Conservation (phyloP, 2,329 filamentous ascomycete species). For the Pyrenophora seminiperda region DNA sequence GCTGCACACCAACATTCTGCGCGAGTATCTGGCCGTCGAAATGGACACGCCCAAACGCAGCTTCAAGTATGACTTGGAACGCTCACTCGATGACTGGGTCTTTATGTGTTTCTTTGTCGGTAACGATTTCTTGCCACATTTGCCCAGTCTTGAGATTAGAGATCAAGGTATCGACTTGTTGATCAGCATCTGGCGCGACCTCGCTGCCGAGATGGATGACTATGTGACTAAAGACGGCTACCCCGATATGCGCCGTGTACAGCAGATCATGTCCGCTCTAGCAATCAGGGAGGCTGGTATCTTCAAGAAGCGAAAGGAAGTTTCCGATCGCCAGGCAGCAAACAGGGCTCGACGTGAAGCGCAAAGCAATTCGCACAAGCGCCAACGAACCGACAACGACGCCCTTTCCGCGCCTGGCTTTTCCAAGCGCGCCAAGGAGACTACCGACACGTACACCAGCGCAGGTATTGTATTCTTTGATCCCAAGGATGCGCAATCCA, state of each 20-base stretch:
- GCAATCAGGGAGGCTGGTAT: constrained; percentile 94
- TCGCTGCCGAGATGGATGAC: constrained; percentile 86
- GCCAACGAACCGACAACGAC: constrained; percentile 40
- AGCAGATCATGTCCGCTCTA: constrained; percentile 84
- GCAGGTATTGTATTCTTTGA: constrained; percentile 45
- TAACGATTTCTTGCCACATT: constrained; percentile 96
- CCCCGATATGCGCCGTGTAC: constrained; percentile 83
- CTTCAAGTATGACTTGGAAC: constrained; percentile 91
- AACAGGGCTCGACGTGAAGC: constrained; percentile 63
- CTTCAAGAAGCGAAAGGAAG: constrained; percentile 84
- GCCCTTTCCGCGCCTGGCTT: constrained; percentile 29
- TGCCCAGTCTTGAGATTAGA: constrained; percentile 95
- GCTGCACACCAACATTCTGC: constrained; percentile 88
- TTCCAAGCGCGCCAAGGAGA: constrained; percentile 45
- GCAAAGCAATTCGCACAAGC: constrained; percentile 42
- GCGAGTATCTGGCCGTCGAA: constrained; percentile 92
- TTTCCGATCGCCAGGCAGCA: constrained; percentile 81
- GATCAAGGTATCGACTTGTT: constrained; percentile 97
- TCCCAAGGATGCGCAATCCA: constrained; percentile 46
- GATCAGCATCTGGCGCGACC: constrained; percentile 96
- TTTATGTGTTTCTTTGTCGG: constrained; percentile 99
- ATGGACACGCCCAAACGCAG: constrained; percentile 80
- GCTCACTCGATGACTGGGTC: constrained; percentile 96
- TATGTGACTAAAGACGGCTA: constrained; percentile 95
- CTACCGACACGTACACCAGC: constrained; percentile 42